Evolutionary conservation across 306 rosid genomes (phyloP), one percentile per base, ranked within the genome.

Genomic region (Cucurbita maxima): DNA sequence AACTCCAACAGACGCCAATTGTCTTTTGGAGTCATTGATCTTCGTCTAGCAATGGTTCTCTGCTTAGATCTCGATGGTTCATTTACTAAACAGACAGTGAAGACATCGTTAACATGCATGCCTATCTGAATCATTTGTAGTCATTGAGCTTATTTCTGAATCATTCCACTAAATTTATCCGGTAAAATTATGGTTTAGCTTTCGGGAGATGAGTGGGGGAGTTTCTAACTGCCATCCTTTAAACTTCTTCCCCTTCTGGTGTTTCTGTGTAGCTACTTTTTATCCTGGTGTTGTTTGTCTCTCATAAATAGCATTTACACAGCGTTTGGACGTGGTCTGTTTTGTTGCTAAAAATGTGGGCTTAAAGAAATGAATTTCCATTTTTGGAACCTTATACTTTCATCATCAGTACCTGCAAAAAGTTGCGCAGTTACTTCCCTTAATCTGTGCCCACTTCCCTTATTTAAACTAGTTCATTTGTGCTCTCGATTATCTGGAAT

Each of bases 41-140:
- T 82, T 73, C 73, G 8, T 64, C 62, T 38, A 45, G 54, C 15
- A 16, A 59, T 69, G 53, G 76, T 75, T 62, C 57, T 52, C 55
- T 57, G 62, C 8, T 37, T 62, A 76, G 85, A 85, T 85, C 86
- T 83, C 73, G 78, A 14, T 19, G 15, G 12, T 44, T 76, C 20
- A 40, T 67, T n/a, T 58, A 43, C 58, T 22, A 52, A 50, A 52
- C 22, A 51, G 55, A 58, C 45, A 9, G 51, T 25, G 22, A 38
- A 30, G 40, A n/a, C 12, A 45, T 48, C 62, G 57, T 57, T 64
- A 43, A 37, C 80, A 19, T 60, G 47, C 62, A 38, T 22, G 51
- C 19, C 37, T 30, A 69, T 69, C 25, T 69, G 22, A 14, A 15
- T 47, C 44, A 30, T 44, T 69, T 19, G 48, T 48, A 44, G 15